Evolutionary conservation across 2,329 filamentous ascomycete species (phyloP), one percentile per base, ranked within the genome.

Genomic region (Fusarium hainanense): DNA sequence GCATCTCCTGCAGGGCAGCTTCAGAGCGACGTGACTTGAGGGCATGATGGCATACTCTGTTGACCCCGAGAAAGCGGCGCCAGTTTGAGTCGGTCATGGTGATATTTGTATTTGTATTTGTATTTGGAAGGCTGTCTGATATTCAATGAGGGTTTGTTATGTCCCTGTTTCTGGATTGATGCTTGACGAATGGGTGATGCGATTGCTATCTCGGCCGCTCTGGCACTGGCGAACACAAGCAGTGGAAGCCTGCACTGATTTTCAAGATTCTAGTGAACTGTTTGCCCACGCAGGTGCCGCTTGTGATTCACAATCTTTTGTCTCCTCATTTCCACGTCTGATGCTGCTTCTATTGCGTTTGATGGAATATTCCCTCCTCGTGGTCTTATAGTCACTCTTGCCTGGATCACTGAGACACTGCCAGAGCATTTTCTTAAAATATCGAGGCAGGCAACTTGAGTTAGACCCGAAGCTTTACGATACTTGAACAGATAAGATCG

Each of bases 51-150:
- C 72, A 75, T 51, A 62, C 58, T 47, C 65, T 74, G 20, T 60
- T 73, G n/a, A 62, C 69, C 28, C 74, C 69, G 8, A 76, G 63
- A 6, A 76, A 70, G 23, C 71, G 73, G 42, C 75, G 54, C 74
- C 74, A 76, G 30, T 59, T 42, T 41, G 67, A 51, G 14, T 76
- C 74, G 21, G 61, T 43, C 74, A 76, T 76, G 8, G n/a, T 37
- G 49, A 13, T n/a, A n/a, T n/a, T n/a, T n/a, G n/a, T 51, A 18
- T 50, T 42, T 37, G 6, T n/a, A 13, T 27, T 25, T 14, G 25
- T 20, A 21, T 16, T 40, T 41, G 18, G 3, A 37, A n/a, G 34
- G 6, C 34, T 37, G 20, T 51, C 21, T 42, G 20, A n/a, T 56
- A n/a, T 25, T 32, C 41, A 44, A 42, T 46, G 7, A 21, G 5